Evolutionary conservation across 2,329 filamentous ascomycete genomes (phyloP).

Genomic region (Capronia americana): DNA sequence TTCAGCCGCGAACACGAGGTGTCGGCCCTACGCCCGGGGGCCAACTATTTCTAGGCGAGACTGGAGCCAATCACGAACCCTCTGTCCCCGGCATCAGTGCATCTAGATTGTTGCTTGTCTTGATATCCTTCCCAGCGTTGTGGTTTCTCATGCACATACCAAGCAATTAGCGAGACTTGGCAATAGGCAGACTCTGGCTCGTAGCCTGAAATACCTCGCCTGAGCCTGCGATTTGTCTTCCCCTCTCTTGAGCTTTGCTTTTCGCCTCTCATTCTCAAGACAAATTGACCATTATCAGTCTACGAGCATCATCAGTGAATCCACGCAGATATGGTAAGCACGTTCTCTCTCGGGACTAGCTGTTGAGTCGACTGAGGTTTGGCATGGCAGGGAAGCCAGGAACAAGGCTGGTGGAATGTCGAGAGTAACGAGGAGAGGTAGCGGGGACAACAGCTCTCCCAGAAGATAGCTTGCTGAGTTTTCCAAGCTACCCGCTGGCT

Average conservation of each 20-base stretch:
- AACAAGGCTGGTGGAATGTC: constrained; percentile 13
- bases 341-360: not conserved
- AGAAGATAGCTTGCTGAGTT: not conserved
- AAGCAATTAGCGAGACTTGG: constrained; percentile 6
- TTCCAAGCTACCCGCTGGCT: constrained; percentile 16
- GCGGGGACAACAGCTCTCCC: not conserved
- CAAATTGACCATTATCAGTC: not conserved
- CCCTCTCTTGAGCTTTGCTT: not conserved
- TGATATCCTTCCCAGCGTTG: not conserved
- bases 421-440: constrained; percentile 8
- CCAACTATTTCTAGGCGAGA: not conserved
- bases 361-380: not conserved
- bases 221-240: not conserved
- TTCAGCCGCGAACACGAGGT: not conserved
- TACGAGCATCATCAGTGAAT: not conserved
- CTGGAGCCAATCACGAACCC: not conserved
- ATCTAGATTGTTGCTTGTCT: not conserved
- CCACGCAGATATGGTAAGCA: not conserved
- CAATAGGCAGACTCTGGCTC: not conserved
- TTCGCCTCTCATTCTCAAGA: not conserved
- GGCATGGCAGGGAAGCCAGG: constrained; percentile 6
- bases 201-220: not conserved
- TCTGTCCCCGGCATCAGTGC: not conserved
- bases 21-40: not conserved
- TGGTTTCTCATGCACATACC: constrained; percentile 1